Conservation (phyloP, 75 land plant genomes). For the Azolla pinnata region DNA sequence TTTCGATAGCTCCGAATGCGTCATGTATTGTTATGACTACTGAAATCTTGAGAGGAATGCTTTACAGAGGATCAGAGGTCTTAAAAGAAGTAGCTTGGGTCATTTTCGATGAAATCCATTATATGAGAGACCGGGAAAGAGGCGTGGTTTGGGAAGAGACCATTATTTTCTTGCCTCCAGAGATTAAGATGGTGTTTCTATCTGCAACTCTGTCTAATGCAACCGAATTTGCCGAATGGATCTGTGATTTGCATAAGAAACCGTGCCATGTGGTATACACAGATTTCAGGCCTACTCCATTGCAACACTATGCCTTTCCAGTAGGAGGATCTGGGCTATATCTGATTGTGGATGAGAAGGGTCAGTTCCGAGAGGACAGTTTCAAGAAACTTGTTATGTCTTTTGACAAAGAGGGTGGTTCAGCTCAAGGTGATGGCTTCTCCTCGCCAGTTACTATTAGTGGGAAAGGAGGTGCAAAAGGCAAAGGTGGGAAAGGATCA, state of each 20-base stretch:
- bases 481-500: conserved; percentile 43
- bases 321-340: conserved; percentile 43
- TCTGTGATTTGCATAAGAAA: conserved; percentile 42
- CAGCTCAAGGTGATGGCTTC: conserved; percentile 12
- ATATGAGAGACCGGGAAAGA: conserved; percentile 50
- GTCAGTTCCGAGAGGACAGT: conserved; percentile 45
- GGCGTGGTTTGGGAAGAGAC: conserved; percentile 62
- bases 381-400: conserved; percentile 42
- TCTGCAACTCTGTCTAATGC: conserved; percentile 60
- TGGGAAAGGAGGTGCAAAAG: conserved; percentile 26
- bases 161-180: conserved; percentile 47
- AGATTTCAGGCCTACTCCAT: conserved; percentile 47
- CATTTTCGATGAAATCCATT: conserved; percentile 52
- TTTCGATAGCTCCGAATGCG: conserved; percentile 38
- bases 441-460: conserved; percentile 9
- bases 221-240: conserved; percentile 57
- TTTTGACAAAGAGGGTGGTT: conserved; percentile 38
- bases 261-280: conserved; percentile 59
- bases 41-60: conserved; percentile 48
- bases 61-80: conserved; percentile 50
- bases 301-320: conserved; percentile 45
- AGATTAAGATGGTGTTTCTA: conserved; percentile 50
- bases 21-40: conserved; percentile 52
- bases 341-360: conserved; percentile 51
- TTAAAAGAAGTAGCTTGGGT: conserved; percentile 56